Conservation (phyloP, 495 filamentous ascomycete genomes). For the Astrothelium macrocarpum region DNA sequence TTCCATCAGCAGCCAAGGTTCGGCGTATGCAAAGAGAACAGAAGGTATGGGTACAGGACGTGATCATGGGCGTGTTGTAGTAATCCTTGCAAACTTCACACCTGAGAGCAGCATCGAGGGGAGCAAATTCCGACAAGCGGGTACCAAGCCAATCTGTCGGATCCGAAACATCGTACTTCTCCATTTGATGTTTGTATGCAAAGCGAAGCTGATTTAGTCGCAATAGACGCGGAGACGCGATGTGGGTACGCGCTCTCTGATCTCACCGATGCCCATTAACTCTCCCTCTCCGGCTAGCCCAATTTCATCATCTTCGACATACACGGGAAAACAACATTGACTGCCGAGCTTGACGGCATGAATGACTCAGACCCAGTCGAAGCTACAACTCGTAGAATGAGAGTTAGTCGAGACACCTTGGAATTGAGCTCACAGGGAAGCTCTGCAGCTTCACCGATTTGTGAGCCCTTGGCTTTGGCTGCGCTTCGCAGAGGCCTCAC, state of each 20-base stretch:
- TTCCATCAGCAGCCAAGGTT: constrained; percentile 66
- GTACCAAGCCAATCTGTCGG: constrained; percentile 91
- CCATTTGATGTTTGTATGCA: background rate
- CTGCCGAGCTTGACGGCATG: too few species aligned
- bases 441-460: too few species aligned
- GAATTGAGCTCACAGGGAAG: too few species aligned
- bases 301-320: background rate
- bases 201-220: background rate
- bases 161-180: constrained; percentile 57
- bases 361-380: too few species aligned
- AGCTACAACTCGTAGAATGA: too few species aligned
- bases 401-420: too few species aligned
- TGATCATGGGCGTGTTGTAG: constrained; percentile 86
- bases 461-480: too few species aligned
- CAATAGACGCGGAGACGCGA: background rate
- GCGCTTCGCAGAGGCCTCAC: too few species aligned
- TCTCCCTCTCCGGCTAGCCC: background rate
- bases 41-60: constrained; percentile 90
- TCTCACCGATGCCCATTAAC: background rate
- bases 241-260: background rate
- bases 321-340: constrained; percentile 4
- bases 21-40: constrained; percentile 91
- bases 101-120: constrained; percentile 76
- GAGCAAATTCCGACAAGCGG: constrained; percentile 56
- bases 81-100: constrained; percentile 99